A percentile compares a stretch with the other conserved stretches of the same genome.
Evolutionary conservation across 2,329 filamentous ascomycete species (phyloP).

Genomic region (Aschersonia sp.): DNA sequence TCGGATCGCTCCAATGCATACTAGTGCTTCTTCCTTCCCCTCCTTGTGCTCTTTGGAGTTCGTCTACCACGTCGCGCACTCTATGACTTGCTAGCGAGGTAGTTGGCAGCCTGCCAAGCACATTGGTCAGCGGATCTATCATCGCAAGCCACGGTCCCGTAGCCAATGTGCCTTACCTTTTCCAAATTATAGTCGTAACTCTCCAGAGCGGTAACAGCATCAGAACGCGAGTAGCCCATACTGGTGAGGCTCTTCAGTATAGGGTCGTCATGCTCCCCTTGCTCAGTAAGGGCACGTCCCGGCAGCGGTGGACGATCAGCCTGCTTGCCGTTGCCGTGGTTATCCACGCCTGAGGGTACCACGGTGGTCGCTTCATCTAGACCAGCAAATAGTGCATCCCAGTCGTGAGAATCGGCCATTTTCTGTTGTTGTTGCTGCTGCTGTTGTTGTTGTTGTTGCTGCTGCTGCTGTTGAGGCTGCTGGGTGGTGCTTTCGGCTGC

Average conservation of each 20-base stretch:
- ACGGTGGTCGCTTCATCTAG: conserved; percentile 42
- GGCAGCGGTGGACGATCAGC: conserved; percentile 14
- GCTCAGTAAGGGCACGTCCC: conserved; percentile 57
- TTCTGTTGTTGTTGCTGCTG: conserved; percentile 13
- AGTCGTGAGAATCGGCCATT: conserved; percentile 53
- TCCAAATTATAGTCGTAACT: conserved; percentile 95
- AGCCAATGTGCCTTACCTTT: conserved; percentile 47
- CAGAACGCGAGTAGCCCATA: conserved; percentile 71
- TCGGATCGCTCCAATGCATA: no score
- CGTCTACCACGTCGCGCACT: neutral
- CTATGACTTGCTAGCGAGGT: conserved; percentile 39
- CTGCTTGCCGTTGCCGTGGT: conserved; percentile 4
- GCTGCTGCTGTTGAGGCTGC: conserved; percentile 14
- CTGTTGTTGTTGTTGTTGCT: conserved; percentile 8
- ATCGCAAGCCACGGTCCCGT: no score
- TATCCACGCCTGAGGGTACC: neutral
- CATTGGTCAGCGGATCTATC: neutral
- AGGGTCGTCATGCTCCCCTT: conserved; percentile 76
- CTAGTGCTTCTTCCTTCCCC: neutral
- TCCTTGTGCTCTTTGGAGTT: neutral
- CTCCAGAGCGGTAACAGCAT: conserved; percentile 70
- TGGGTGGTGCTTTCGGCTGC: conserved; percentile 11
- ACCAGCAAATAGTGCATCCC: conserved; percentile 87
- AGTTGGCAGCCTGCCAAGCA: conserved; percentile 33
- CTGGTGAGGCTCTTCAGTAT: conserved; percentile 78